Evolutionary conservation across 208 protist species (phyloP).

Genomic region (Novymonas esmeraldas): DNA sequence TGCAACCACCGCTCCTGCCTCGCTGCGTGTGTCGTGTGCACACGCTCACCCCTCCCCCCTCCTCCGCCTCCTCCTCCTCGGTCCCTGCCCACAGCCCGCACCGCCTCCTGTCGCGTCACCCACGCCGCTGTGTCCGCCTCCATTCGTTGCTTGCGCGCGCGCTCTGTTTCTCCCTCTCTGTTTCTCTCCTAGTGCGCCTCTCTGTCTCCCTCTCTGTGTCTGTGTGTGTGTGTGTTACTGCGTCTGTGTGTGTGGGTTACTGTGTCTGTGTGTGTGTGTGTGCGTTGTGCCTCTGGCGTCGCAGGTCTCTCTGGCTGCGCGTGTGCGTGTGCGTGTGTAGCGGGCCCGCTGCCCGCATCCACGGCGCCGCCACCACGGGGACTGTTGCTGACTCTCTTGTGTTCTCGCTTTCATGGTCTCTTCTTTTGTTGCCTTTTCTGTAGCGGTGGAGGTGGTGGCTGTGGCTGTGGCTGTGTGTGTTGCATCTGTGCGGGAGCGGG

Average conservation of each 20-base stretch:
- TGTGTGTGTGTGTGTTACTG: not conserved
- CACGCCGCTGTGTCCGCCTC: not conserved
- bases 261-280: not conserved
- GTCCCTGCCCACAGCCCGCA: too few relatives aligned
- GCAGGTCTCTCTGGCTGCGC: not conserved
- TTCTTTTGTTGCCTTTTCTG: too few relatives aligned
- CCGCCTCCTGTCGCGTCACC: too few relatives aligned
- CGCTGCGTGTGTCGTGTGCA: not conserved
- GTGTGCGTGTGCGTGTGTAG: not conserved
- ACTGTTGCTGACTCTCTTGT: too few relatives aligned
- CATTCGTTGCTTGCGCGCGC: not conserved
- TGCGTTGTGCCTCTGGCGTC: not conserved
- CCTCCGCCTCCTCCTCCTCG: not conserved
- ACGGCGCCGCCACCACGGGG: too few relatives aligned
- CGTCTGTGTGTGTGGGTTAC: not conserved
- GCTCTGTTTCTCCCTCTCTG: not conserved
- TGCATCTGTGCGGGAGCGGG: too few relatives aligned
- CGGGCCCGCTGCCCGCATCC: not conserved
- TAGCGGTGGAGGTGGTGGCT: too few relatives aligned
- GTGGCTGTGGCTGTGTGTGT: too few relatives aligned
- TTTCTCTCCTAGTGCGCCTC: not conserved
- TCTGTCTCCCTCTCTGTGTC: not conserved
- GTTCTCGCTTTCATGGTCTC: too few relatives aligned
- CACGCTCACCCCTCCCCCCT: not conserved
- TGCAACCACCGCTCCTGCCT: not conserved